phyloP scores from a whole-genome alignment of 495 filamentous ascomycete species.

The Penicillium pulvis region DNA sequence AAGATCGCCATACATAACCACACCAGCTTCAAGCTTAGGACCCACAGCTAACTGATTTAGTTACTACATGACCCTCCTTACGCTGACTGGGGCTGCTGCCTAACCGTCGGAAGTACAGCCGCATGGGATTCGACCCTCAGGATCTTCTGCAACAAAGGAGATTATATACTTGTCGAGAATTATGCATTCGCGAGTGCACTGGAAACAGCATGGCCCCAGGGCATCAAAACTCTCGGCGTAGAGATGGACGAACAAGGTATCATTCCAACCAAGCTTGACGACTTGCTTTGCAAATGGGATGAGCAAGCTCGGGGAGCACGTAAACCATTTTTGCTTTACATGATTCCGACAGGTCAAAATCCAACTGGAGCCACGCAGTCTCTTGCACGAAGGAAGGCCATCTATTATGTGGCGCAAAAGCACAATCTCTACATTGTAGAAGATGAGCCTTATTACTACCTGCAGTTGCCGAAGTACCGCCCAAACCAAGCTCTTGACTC shows the following conservation, averaged over 20 bases:
- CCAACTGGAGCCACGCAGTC: constrained; percentile 89
- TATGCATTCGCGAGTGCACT: constrained; percentile 83
- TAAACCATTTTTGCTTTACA: constrained; percentile 70
- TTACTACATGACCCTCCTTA: constrained; percentile 67
- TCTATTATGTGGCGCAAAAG: constrained; percentile 77
- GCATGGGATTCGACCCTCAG: constrained; percentile 76
- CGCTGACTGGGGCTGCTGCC: constrained; percentile 75
- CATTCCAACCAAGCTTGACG: constrained; percentile 65
- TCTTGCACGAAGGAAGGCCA: constrained; percentile 58
- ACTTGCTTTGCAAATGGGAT: constrained; percentile 69
- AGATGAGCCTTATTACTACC: constrained; percentile 82
- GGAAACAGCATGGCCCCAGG: constrained; percentile 58
- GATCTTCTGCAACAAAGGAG: constrained; percentile 67
- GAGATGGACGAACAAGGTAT: constrained; percentile 79
- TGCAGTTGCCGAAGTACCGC: constrained; percentile 6
- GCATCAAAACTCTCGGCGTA: constrained; percentile 5
- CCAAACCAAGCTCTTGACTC: not conserved
- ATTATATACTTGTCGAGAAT: constrained; percentile 79
- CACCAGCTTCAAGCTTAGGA: not conserved
- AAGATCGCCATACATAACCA: constrained; percentile 40
- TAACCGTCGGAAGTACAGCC: constrained; percentile 78
- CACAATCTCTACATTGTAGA: constrained; percentile 89
- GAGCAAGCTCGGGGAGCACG: constrained; percentile 47
- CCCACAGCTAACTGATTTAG: not conserved
- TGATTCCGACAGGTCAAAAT: constrained; percentile 75